phyloP scores from a whole-genome alignment of 2,329 filamentous ascomycete species.

The Neodidymelliopsis sp. region DNA sequence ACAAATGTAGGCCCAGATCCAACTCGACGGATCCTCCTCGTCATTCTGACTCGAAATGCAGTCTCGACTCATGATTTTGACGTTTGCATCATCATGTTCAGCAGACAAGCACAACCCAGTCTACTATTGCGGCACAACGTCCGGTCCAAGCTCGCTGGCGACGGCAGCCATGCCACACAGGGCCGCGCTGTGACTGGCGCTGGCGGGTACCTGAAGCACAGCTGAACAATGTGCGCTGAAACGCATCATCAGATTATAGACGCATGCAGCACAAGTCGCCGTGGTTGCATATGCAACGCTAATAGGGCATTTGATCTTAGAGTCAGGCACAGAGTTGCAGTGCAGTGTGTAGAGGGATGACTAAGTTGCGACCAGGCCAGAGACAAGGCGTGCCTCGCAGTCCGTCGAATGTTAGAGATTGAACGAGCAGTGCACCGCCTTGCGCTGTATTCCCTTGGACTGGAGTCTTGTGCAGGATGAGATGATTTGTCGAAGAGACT shows the following conservation, averaged over 20 bases:
- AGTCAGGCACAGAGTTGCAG: conserved; percentile 23
- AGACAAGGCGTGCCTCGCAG: conserved; percentile 13
- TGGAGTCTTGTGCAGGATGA: conserved; percentile 6
- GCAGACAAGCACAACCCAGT: conserved; percentile 21
- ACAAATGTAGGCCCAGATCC: too few species aligned
- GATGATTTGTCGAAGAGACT: conserved; percentile 13
- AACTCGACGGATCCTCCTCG: neutral
- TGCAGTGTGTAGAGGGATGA: neutral
- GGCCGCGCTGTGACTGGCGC: conserved; percentile 25
- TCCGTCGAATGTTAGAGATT: conserved; percentile 13
- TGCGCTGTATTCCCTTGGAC: conserved; percentile 32
- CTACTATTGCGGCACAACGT: conserved; percentile 22
- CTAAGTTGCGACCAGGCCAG: conserved; percentile 18
- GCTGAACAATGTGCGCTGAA: conserved; percentile 24
- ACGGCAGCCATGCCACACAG: conserved; percentile 32
- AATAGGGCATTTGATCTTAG: conserved; percentile 5
- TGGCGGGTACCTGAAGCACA: conserved; percentile 28
- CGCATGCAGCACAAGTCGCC: conserved; percentile 23
- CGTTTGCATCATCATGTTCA: conserved; percentile 8
- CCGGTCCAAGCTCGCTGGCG: conserved; percentile 28
- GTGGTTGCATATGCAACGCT: conserved; percentile 18
- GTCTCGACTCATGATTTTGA: conserved; percentile 5
- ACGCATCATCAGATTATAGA: conserved; percentile 1
- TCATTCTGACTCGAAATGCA: conserved; percentile 2
- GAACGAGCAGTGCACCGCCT: conserved; percentile 30